phyloP scores from a whole-genome alignment of 2,329 filamentous ascomycete species.

The Scedosporium minutisporum region DNA sequence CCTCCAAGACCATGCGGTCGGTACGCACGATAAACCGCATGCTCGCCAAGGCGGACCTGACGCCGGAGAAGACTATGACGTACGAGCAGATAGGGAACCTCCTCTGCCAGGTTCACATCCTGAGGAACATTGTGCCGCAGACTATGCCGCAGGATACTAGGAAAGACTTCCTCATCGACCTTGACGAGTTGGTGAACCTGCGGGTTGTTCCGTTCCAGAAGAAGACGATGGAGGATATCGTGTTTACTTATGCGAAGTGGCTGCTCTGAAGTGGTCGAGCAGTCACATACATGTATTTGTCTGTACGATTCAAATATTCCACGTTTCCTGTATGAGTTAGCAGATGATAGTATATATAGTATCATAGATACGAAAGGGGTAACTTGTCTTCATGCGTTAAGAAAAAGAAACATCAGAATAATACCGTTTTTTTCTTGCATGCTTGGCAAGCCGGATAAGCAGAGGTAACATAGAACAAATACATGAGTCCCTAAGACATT shows the following conservation, averaged over 20 bases:
- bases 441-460: not conserved
- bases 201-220: constrained; percentile 70
- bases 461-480: not conserved
- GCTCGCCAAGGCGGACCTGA: constrained; percentile 46
- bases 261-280: constrained; percentile 24
- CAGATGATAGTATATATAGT: not conserved
- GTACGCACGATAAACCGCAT: constrained; percentile 83
- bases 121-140: constrained; percentile 56
- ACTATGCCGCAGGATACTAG: constrained; percentile 61
- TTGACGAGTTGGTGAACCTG: constrained; percentile 77
- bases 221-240: constrained; percentile 70
- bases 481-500: not conserved
- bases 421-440: not conserved
- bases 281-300: no score
- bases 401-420: constrained; percentile 1
- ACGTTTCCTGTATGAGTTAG: no score
- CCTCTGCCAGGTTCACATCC: constrained; percentile 78
- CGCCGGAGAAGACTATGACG: constrained; percentile 62
- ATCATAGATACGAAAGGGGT: not conserved
- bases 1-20: constrained; percentile 64
- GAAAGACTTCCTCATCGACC: constrained; percentile 79
- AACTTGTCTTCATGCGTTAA: no score
- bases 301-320: not conserved
- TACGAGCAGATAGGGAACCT: constrained; percentile 91
- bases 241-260: constrained; percentile 86